A percentile compares a stretch with the other conserved stretches of the same genome.
phyloP scores from a whole-genome alignment of 805 yeast species.

The Priceomyces castillae region DNA sequence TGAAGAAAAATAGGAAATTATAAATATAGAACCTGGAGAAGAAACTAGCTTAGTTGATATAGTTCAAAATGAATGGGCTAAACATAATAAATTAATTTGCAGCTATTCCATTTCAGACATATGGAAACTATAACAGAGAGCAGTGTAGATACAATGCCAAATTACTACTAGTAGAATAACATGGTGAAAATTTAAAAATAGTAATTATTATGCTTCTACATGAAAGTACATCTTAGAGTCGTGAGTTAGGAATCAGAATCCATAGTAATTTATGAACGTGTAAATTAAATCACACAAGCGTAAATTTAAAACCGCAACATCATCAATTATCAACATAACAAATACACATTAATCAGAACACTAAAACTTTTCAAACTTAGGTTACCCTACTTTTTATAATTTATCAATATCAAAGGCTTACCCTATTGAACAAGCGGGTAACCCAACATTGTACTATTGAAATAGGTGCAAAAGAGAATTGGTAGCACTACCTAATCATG shows the following conservation, averaged over 20 bases:
- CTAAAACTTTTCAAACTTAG: neutral
- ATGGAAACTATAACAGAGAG: no score
- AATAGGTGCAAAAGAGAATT: neutral
- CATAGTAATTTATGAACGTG: no score
- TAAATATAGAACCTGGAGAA: no score
- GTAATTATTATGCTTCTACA: no score
- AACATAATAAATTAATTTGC: no score
- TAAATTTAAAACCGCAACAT: neutral
- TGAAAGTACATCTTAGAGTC: no score
- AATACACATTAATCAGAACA: neutral
- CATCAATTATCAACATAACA: slow-evolving; percentile 1
- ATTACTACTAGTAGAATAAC: neutral
- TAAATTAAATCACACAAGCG: no score
- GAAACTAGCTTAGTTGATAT: no score
- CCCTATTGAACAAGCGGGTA: slow-evolving; percentile 10
- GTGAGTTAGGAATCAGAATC: no score
- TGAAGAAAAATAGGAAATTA: no score
- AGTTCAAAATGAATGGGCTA: no score
- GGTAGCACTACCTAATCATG: slow-evolving; percentile 16
- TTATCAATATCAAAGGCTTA: slow-evolving; percentile 4
- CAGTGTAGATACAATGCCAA: neutral
- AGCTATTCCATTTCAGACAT: no score
- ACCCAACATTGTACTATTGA: slow-evolving; percentile 6
- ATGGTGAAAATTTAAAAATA: neutral
- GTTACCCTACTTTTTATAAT: slow-evolving; percentile 12